Evolutionary conservation across 257 asterid genomes (phyloP).

Genomic region (Rehmannia glutinosa): DNA sequence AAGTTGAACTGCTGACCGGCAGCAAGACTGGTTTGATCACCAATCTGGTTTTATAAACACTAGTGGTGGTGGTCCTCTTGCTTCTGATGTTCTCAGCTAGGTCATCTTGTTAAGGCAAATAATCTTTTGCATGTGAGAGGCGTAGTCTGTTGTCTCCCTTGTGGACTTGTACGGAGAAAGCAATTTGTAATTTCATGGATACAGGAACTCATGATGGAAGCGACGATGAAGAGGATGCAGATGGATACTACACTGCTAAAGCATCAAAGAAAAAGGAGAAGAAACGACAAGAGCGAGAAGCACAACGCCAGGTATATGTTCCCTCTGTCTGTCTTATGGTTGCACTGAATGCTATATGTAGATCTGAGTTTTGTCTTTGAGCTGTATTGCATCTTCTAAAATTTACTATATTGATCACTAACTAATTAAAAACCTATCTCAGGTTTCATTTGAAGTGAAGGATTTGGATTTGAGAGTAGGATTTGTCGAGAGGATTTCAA

Average conservation of each 20-base stretch:
- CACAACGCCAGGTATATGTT: constrained; percentile 72
- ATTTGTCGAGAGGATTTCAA: too few relatives aligned
- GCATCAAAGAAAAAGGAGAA: constrained; percentile 75
- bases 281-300: constrained; percentile 91
- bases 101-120: too few relatives aligned
- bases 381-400: background rate
- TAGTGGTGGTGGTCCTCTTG: too few relatives aligned
- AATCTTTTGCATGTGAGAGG: background rate
- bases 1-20: too few relatives aligned
- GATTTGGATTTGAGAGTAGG: too few relatives aligned
- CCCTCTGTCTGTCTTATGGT: background rate
- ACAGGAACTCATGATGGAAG: constrained; percentile 65
- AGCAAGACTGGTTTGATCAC: too few relatives aligned
- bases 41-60: too few relatives aligned
- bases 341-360: background rate
- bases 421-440: background rate
- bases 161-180: background rate
- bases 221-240: constrained; percentile 75
- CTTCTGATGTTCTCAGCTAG: too few relatives aligned
- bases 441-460: too few relatives aligned
- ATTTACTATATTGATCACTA: background rate
- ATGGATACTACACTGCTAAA: constrained; percentile 55
- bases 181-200: constrained; percentile 16
- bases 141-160: background rate
- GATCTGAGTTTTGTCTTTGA: background rate